Percentiles rank a stretch among this genome's conserved stretches.
These are phyloP conservation scores for Saccharomycopsis selenospora DNA, from an alignment of 805 yeast species.

Conservation along the genomic window DNA sequence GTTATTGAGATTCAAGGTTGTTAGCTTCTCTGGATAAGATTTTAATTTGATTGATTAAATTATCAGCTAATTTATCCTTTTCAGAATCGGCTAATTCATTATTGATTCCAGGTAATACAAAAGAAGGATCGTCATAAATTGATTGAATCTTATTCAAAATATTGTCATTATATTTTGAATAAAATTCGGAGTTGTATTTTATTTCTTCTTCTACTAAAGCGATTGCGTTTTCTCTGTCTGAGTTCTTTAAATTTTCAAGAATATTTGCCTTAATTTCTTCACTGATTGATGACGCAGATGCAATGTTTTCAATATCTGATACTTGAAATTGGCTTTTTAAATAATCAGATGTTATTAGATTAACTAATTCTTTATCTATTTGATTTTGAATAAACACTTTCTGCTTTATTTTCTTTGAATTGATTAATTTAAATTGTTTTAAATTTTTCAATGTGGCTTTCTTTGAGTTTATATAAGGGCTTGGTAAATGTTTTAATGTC, in stretches of 20 bases:
- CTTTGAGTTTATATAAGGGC: constrained; percentile 29
- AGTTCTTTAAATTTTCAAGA: constrained; percentile 32
- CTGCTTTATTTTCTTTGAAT: background rate
- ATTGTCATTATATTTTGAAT: constrained; percentile 1
- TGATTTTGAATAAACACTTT: background rate
- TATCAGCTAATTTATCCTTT: background rate
- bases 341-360: constrained; percentile 33
- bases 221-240: constrained; percentile 22
- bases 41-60: constrained; percentile 1
- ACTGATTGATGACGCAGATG: constrained; percentile 20
- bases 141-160: background rate
- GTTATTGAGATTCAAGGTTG: background rate
- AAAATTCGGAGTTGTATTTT: background rate
- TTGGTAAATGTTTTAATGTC: constrained; percentile 37
- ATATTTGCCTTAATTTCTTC: constrained; percentile 11
- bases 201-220: constrained; percentile 23
- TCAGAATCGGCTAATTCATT: background rate
- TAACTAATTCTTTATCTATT: constrained; percentile 28
- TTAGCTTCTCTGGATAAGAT: background rate
- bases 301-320: constrained; percentile 17
- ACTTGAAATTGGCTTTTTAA: constrained; percentile 25
- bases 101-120: constrained; percentile 4
- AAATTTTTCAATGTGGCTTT: constrained; percentile 2
- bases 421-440: background rate
- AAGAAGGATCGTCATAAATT: background rate